Evolutionary conservation across 768 basidiomycete genomes (phyloP).

Genomic region (Pisolithus orientalis): DNA sequence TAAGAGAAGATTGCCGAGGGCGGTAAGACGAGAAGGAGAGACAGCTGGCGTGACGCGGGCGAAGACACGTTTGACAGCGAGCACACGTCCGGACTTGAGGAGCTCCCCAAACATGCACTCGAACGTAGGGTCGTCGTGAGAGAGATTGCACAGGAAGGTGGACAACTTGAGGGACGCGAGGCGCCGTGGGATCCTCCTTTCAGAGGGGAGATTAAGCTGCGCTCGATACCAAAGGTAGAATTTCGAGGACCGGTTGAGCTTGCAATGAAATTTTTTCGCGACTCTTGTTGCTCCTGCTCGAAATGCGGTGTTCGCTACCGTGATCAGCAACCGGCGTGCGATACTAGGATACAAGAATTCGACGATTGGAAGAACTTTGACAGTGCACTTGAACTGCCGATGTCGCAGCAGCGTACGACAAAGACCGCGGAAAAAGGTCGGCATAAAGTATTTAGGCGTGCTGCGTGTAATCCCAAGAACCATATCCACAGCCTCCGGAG

Average conservation of each 20-base stretch:
- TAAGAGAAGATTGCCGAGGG: slow-evolving; percentile 53
- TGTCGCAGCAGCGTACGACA: slow-evolving; percentile 34
- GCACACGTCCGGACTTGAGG: slow-evolving; percentile 31
- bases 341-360: slow-evolving; percentile 6
- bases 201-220: background rate
- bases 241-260: background rate
- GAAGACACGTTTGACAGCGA: slow-evolving; percentile 41
- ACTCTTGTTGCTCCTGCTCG: slow-evolving; percentile 8
- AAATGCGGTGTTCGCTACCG: slow-evolving; percentile 2
- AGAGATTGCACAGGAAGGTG: slow-evolving; percentile 9
- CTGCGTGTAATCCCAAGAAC: slow-evolving; percentile 33
- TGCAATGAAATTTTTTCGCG: background rate
- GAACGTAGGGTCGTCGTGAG: slow-evolving; percentile 4
- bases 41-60: slow-evolving; percentile 20
- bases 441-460: slow-evolving; percentile 35
- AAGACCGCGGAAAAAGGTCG: slow-evolving; percentile 30
- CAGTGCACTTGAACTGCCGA: slow-evolving; percentile 33
- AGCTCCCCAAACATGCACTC: slow-evolving; percentile 17
- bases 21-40: slow-evolving; percentile 30
- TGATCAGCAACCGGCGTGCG: slow-evolving; percentile 7
- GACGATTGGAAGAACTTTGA: slow-evolving; percentile 23
- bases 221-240: background rate
- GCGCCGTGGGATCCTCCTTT: slow-evolving; percentile 1
- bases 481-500: slow-evolving; percentile 31
- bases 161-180: slow-evolving; percentile 11